Percentiles rank a stretch among this genome's conserved stretches.
phyloP scores from a whole-genome alignment of 2,329 filamentous ascomycete species.

The Zasmidium cellare region DNA sequence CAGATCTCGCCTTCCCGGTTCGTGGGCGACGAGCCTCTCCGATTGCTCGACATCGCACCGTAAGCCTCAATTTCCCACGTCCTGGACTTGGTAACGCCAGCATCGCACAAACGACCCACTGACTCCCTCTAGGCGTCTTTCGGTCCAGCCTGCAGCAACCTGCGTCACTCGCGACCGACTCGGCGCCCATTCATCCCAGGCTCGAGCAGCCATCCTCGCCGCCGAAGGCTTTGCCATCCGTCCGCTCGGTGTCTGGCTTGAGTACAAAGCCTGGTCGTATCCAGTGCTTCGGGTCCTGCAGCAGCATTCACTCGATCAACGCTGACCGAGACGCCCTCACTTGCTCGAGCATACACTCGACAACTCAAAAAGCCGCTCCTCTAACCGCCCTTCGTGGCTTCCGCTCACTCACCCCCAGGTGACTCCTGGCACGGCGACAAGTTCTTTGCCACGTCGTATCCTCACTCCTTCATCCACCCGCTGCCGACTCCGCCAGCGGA shows the following conservation, averaged over 20 bases:
- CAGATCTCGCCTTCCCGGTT: slow-evolving; percentile 38
- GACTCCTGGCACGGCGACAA: slow-evolving; percentile 30
- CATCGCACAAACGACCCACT: slow-evolving; percentile 38
- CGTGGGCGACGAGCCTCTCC: slow-evolving; percentile 38
- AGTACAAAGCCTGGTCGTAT: slow-evolving; percentile 37
- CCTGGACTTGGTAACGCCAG: slow-evolving; percentile 36
- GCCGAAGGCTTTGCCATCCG: slow-evolving; percentile 26
- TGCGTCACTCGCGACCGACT: slow-evolving; percentile 40
- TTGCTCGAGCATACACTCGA: slow-evolving; percentile 8
- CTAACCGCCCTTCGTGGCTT: slow-evolving; percentile 35
- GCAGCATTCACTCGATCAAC: slow-evolving; percentile 17
- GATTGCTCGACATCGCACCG: slow-evolving; percentile 29
- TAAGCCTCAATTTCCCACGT: slow-evolving; percentile 41
- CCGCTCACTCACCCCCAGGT: slow-evolving; percentile 29
- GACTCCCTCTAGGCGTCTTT: slow-evolving; percentile 46
- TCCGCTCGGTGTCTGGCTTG: slow-evolving; percentile 33
- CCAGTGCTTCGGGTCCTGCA: slow-evolving; percentile 33
- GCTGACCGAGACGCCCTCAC: slow-evolving; percentile 14
- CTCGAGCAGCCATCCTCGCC: slow-evolving; percentile 24
- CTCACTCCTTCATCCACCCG: slow-evolving; percentile 25
- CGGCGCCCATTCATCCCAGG: slow-evolving; percentile 21
- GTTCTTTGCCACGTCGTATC: slow-evolving; percentile 22
- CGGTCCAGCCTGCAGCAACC: slow-evolving; percentile 44
- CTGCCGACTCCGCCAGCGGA: slow-evolving; percentile 34
- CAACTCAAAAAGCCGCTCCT: slow-evolving; percentile 6